Conservation (phyloP, 1,284 basidiomycete species). For the Sutorius eximius region DNA sequence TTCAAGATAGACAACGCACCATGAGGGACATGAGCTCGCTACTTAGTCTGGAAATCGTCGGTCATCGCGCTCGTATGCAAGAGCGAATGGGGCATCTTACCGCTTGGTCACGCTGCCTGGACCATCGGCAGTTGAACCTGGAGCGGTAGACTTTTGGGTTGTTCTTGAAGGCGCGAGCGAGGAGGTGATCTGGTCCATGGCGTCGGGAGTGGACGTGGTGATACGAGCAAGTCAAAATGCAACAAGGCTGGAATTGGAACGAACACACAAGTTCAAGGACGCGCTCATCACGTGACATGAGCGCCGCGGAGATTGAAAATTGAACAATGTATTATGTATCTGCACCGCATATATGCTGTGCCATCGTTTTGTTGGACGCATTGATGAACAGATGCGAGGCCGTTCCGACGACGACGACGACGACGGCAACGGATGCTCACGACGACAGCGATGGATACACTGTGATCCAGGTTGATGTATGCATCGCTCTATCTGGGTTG, state of each 20-base stretch:
- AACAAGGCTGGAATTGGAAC: slow-evolving; percentile 1
- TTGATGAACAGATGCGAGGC: no score
- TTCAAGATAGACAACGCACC: slow-evolving; percentile 48
- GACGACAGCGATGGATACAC: no score
- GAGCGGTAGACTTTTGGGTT: slow-evolving; percentile 52
- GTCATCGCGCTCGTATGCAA: slow-evolving; percentile 6
- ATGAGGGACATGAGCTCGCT: slow-evolving; percentile 84
- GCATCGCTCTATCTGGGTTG: no score
- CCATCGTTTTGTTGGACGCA: no score
- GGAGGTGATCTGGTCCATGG: slow-evolving; percentile 73
- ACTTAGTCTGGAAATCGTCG: slow-evolving; percentile 50
- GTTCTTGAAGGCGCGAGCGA: slow-evolving; percentile 60
- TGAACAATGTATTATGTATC: no score
- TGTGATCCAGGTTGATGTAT: no score
- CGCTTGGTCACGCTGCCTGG: slow-evolving; percentile 80
- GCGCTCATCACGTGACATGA: slow-evolving; percentile 27
- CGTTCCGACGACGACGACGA: no score
- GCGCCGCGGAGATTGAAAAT: slow-evolving; percentile 1
- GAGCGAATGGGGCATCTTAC: slow-evolving; percentile 37
- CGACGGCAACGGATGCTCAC: no score
- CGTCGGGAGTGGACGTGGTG: slow-evolving; percentile 1
- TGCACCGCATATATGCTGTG: no score
- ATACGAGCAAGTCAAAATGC: slow-evolving; percentile 3
- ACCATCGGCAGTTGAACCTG: slow-evolving; percentile 51
- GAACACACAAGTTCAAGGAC: slow-evolving; percentile 7